Percentiles rank a stretch among this genome's conserved stretches.
These are phyloP conservation scores for Pythium vanterpoolii DNA, from an alignment of 352 stramenopile genomes.

Conservation along the genomic window DNA sequence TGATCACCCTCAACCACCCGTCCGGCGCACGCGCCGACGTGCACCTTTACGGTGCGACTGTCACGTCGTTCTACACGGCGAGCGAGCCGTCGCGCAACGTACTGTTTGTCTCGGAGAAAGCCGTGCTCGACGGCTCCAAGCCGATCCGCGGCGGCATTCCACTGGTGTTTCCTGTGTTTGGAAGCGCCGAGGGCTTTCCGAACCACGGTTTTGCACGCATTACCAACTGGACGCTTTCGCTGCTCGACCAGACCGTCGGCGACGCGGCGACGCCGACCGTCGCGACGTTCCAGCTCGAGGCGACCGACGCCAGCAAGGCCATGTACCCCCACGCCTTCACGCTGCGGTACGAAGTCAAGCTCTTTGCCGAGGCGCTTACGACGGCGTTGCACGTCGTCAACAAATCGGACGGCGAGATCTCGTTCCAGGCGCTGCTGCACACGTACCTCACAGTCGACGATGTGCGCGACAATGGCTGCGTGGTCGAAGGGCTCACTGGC, in stretches of 20 bases:
- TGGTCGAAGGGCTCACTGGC: constrained; percentile 86
- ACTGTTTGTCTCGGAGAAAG: constrained; percentile 91
- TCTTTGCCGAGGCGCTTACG: constrained; percentile 75
- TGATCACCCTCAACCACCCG: constrained; percentile 52
- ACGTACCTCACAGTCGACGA: constrained; percentile 91
- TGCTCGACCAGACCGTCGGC: constrained; percentile 38
- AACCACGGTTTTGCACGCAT: constrained; percentile 94
- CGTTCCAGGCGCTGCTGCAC: constrained; percentile 94
- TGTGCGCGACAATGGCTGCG: constrained; percentile 47
- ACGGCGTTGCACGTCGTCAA: constrained; percentile 92
- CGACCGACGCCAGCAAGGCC: constrained; percentile 37
- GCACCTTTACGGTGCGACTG: constrained; percentile 90
- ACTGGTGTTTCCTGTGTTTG: constrained; percentile 96
- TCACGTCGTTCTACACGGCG: constrained; percentile 83
- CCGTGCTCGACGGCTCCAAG: constrained; percentile 90
- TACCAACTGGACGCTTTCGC: constrained; percentile 55
- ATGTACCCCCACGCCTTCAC: constrained; percentile 79
- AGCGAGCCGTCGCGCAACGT: constrained; percentile 75
- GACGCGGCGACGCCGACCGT: constrained; percentile 44
- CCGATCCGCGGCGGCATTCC: constrained; percentile 95
- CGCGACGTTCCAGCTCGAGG: constrained; percentile 59
- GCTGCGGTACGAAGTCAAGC: constrained; percentile 85
- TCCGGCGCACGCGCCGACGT: constrained; percentile 75
- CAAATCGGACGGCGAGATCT: constrained; percentile 73
- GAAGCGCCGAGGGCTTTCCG: constrained; percentile 75